phyloP scores from a whole-genome alignment of 768 basidiomycete species.

The Leccinum aurantiacum region DNA sequence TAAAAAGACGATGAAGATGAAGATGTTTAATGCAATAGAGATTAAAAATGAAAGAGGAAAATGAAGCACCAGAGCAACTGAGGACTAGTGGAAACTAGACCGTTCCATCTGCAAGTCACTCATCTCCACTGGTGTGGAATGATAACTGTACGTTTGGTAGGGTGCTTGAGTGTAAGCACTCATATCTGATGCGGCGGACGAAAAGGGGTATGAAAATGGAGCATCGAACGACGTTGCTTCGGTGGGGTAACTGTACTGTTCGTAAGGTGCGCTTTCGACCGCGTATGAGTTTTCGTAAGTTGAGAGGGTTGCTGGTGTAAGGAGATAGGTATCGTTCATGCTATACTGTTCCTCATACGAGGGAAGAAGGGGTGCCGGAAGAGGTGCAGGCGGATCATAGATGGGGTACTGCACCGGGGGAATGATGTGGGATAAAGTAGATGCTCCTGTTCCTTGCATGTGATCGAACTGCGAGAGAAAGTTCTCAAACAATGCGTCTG shows the following conservation, averaged over 20 bases:
- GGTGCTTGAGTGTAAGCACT: background rate
- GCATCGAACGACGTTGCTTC: background rate
- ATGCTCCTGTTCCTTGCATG: background rate
- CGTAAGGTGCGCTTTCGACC: background rate
- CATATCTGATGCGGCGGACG: background rate
- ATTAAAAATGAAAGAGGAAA: background rate
- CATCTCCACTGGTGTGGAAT: too few relatives aligned
- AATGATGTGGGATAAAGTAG: background rate
- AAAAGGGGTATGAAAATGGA: background rate
- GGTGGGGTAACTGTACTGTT: background rate
- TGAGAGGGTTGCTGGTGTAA: too few relatives aligned
- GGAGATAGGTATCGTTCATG: background rate
- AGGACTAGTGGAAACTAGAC: background rate
- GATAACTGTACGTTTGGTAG: background rate
- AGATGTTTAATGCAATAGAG: background rate
- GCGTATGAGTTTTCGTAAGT: background rate
- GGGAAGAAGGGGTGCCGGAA: background rate
- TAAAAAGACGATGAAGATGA: background rate
- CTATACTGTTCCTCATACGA: background rate
- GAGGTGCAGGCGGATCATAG: background rate
- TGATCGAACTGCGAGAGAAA: background rate
- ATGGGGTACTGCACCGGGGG: background rate
- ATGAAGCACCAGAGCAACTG: background rate
- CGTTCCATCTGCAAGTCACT: background rate
- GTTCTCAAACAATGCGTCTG: background rate